Conservation (phyloP, 257 asterid genomes). For the Nicotiana noctiflora region DNA sequence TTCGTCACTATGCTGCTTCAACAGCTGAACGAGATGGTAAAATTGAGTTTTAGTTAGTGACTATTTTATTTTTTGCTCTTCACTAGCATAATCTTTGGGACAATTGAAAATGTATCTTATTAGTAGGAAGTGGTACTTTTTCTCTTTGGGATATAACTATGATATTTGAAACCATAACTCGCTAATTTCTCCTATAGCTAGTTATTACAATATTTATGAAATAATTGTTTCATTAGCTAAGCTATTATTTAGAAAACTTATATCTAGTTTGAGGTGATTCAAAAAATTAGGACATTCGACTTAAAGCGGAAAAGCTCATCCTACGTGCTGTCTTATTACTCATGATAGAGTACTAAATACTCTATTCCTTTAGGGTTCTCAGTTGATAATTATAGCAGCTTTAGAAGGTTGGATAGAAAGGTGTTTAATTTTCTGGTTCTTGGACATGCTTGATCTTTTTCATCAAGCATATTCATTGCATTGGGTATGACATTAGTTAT, state of each 20-base stretch:
- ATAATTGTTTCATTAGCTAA: background rate
- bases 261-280: background rate
- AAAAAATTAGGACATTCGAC: background rate
- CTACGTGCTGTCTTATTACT: background rate
- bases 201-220: background rate
- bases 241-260: background rate
- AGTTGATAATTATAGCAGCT: background rate
- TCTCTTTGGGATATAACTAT: background rate
- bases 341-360: background rate
- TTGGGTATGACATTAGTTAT: background rate
- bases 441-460: constrained; percentile 4
- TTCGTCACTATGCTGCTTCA: constrained; percentile 77
- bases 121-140: background rate
- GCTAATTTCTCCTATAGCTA: background rate
- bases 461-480: background rate
- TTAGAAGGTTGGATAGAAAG: background rate
- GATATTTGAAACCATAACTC: background rate
- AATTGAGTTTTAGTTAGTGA: background rate
- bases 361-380: background rate
- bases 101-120: background rate
- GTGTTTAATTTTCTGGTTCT: constrained; percentile 3
- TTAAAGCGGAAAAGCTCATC: background rate
- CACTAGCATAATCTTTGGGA: background rate
- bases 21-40: constrained; percentile 93
- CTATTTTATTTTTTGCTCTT: background rate